phyloP scores from a whole-genome alignment of 1,139 yeast species.

The Casaregolazyma suthepensis region DNA sequence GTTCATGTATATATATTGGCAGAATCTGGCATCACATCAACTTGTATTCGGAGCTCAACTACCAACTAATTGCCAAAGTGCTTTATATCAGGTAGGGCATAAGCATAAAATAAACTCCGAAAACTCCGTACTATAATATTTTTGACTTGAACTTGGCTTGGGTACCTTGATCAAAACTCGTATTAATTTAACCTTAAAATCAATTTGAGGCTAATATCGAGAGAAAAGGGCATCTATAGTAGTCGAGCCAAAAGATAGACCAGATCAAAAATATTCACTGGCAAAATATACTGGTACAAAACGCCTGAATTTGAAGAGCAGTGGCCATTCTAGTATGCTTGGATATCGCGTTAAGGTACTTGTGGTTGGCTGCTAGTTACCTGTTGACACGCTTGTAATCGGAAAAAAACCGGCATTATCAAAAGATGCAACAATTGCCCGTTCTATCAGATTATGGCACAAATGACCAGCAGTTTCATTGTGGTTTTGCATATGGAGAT shows the following conservation, averaged over 20 bases:
- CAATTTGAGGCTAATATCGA: neutral
- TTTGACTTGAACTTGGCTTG: neutral
- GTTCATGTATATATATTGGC: neutral
- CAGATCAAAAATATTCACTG: neutral
- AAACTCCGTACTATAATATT: neutral
- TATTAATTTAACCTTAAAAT: neutral
- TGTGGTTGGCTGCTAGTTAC: neutral
- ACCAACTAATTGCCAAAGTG: neutral
- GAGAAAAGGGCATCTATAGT: neutral
- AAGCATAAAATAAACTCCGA: neutral
- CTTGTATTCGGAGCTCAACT: neutral
- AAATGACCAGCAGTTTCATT: neutral
- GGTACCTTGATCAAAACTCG: neutral
- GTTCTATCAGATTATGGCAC: neutral
- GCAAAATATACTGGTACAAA: neutral
- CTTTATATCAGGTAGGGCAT: neutral
- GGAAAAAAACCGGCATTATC: neutral
- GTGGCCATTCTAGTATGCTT: neutral
- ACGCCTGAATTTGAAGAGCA: neutral
- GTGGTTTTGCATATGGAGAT: neutral
- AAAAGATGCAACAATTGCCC: neutral
- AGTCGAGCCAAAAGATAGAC: neutral
- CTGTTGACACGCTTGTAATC: neutral
- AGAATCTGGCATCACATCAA: neutral
- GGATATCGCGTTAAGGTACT: neutral